Percentiles rank a stretch among this genome's conserved stretches.
Conservation (phyloP, 805 yeast species). For the Priceomyces castillae region DNA sequence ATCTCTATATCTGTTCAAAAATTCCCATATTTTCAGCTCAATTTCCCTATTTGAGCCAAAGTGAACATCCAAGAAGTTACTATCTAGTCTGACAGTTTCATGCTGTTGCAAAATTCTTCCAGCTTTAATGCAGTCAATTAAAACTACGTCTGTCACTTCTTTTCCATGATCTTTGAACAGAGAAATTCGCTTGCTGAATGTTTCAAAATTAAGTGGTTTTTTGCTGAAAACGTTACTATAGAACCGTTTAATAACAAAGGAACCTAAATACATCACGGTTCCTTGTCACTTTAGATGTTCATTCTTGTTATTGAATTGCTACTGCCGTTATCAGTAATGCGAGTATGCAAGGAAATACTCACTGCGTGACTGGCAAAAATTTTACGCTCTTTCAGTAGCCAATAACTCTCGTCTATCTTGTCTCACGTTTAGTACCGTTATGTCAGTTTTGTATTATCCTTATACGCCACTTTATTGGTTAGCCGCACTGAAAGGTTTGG, state of each 20-base stretch:
- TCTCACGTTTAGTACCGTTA: neutral
- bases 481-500: neutral
- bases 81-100: neutral
- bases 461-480: neutral
- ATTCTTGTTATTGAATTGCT: neutral
- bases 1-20: constrained; percentile 6
- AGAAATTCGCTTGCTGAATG: constrained; percentile 17
- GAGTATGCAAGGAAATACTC: neutral
- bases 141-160: constrained; percentile 1
- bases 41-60: constrained; percentile 12
- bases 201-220: constrained; percentile 27
- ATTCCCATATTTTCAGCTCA: constrained; percentile 13
- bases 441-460: neutral
- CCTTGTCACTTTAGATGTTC: neutral
- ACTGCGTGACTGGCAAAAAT: neutral
- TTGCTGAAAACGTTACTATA: constrained; percentile 11
- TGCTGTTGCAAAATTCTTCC: constrained; percentile 18
- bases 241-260: neutral
- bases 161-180: constrained; percentile 3
- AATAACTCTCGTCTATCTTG: neutral
- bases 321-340: neutral
- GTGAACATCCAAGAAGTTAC: constrained; percentile 12
- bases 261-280: neutral
- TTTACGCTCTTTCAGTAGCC: neutral
- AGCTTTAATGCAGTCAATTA: constrained; percentile 23